Percentiles rank a stretch among this genome's conserved stretches.
Conservation (phyloP, 495 filamentous ascomycete genomes). For the Neurospora intermedia region DNA sequence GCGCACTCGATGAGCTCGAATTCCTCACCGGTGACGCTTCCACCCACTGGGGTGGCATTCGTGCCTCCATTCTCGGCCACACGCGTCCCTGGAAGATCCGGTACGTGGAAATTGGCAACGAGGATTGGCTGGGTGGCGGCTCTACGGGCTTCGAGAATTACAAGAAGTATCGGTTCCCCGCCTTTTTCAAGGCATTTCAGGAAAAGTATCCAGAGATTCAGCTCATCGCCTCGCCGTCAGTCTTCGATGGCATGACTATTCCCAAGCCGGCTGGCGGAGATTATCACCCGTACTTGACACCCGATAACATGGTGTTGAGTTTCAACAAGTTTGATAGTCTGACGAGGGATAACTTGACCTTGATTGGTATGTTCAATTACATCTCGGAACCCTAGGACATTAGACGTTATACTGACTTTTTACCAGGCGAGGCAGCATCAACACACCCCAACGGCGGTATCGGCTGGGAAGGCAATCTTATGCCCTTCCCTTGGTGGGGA, state of each 20-base stretch:
- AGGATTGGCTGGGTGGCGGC: conserved; percentile 45
- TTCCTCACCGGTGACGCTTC: conserved; percentile 46
- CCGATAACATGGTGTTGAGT: conserved; percentile 21
- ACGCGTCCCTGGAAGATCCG: conserved; percentile 46
- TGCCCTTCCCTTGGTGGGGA: conserved; percentile 39
- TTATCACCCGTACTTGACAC: conserved; percentile 29
- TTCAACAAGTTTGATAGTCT: conserved; percentile 39
- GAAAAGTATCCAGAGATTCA: conserved; percentile 50
- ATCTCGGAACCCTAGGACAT: not conserved
- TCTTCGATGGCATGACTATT: conserved; percentile 28
- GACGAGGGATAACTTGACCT: conserved; percentile 19
- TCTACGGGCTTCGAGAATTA: conserved; percentile 32
- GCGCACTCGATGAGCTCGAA: conserved; percentile 58
- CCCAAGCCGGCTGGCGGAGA: conserved; percentile 34
- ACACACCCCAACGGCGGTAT: conserved; percentile 39
- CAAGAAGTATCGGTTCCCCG: conserved; percentile 43
- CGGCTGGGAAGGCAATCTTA: conserved; percentile 32
- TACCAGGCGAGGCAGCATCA: conserved; percentile 44
- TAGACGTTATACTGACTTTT: not conserved
- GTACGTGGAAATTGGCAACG: conserved; percentile 58
- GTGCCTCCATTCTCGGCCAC: conserved; percentile 43
- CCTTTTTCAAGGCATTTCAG: conserved; percentile 47
- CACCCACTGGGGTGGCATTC: conserved; percentile 50
- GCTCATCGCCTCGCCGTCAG: conserved; percentile 42
- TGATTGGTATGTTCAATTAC: conserved; percentile 27